Conservation (phyloP, 2,329 filamentous ascomycete genomes). For the Emergomyces orientalis region DNA sequence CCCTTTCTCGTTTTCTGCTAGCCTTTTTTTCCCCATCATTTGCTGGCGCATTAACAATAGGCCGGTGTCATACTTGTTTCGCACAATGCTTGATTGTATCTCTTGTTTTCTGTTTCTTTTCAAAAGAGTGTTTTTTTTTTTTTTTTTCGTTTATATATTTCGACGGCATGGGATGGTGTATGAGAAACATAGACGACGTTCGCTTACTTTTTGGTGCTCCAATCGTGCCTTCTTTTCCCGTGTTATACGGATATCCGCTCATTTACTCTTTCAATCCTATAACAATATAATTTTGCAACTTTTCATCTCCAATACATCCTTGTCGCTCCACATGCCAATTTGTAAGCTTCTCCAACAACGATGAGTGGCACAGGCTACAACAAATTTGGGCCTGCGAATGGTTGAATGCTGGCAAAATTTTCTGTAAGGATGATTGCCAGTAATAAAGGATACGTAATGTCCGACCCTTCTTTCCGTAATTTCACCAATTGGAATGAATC, state of each 20-base stretch:
- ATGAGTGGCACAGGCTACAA: no score
- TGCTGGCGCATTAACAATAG: background rate
- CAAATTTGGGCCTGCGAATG: no score
- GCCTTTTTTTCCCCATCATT: constrained; percentile 5
- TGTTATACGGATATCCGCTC: background rate
- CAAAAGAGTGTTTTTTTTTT: background rate
- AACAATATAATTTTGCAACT: background rate
- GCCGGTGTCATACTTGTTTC: background rate
- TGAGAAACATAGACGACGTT: background rate
- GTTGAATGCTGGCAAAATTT: no score
- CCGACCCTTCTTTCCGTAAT: background rate
- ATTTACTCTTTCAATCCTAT: background rate
- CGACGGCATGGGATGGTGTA: background rate
- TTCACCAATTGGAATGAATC: background rate
- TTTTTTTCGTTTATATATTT: background rate
- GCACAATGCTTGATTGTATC: background rate
- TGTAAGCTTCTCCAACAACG: background rate
- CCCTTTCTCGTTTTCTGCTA: constrained; percentile 4
- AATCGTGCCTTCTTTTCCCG: background rate
- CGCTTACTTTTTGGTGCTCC: background rate
- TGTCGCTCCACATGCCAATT: background rate
- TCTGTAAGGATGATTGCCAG: no score
- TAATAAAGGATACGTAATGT: background rate
- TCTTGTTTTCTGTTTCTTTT: background rate
- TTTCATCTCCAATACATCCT: background rate